Evolutionary conservation across 352 stramenopile genomes (phyloP).

Genomic region (Phytophthora sansomeana): DNA sequence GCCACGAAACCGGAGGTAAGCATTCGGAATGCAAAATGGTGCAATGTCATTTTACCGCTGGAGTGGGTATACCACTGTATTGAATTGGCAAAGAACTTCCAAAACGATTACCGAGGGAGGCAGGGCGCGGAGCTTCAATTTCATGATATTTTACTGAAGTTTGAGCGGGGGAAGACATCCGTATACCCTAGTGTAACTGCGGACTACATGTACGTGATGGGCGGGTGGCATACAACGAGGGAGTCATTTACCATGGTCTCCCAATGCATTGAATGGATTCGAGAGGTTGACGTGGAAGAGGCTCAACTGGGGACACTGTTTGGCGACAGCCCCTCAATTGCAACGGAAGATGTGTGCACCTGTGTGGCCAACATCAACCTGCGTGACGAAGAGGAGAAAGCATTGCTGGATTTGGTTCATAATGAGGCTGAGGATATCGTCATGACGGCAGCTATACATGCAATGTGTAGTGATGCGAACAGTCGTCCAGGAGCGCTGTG

Average conservation of each 20-base stretch:
- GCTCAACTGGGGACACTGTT: neutral
- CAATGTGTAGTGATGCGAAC: neutral
- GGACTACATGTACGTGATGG: constrained; percentile 1
- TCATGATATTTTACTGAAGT: neutral
- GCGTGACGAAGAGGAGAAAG: neutral
- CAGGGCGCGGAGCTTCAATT: neutral
- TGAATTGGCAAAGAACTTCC: neutral
- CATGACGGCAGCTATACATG: constrained; percentile 1
- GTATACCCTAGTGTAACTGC: neutral
- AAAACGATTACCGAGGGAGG: neutral
- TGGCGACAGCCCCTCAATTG: neutral
- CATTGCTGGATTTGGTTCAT: neutral
- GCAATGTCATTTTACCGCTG: neutral
- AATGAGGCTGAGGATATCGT: neutral
- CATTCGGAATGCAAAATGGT: neutral
- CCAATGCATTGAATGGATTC: neutral
- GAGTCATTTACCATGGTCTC: neutral
- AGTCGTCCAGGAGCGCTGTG: neutral
- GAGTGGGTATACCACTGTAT: neutral
- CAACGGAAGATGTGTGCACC: neutral
- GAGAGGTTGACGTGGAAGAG: neutral
- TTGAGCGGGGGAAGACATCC: neutral
- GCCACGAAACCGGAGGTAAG: no score
- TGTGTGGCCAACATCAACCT: neutral
- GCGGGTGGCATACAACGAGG: neutral